These are phyloP conservation scores for Colletotrichum caudatum DNA, from an alignment of 2,329 filamentous ascomycete genomes.

Conservation along the genomic window DNA sequence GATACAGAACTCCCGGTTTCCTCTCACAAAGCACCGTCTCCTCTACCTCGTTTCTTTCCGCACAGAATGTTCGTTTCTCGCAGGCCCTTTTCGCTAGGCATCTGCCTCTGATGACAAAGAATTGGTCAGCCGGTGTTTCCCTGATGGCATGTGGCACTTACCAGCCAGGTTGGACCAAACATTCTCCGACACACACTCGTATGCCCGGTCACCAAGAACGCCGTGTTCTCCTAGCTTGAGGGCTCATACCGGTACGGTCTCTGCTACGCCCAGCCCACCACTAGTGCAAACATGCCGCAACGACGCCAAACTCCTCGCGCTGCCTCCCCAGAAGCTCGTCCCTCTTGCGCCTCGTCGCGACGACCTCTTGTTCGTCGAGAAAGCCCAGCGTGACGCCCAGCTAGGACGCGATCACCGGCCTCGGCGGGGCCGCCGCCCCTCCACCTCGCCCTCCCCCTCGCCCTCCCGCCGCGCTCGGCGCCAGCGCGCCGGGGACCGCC, in stretches of 20 bases:
- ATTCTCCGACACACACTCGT: background rate
- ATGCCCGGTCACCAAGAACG: background rate
- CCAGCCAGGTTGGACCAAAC: no score
- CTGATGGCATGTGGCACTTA: no score
- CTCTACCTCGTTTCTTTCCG: background rate
- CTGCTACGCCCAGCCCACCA: background rate
- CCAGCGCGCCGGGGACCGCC: slow-evolving; percentile 2
- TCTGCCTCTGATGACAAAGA: background rate
- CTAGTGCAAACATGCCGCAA: slow-evolving; percentile 20
- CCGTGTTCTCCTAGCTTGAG: background rate
- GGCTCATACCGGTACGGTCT: no score
- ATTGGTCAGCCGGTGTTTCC: background rate
- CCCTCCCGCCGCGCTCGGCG: background rate
- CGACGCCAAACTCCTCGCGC: slow-evolving; percentile 10
- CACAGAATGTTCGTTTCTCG: no score
- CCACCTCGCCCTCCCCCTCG: no score
- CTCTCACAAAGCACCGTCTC: background rate
- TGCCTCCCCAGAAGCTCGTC: slow-evolving; percentile 27
- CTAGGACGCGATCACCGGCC: slow-evolving; percentile 26
- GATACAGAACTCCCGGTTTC: background rate
- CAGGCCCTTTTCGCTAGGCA: background rate
- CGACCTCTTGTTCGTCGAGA: slow-evolving; percentile 1
- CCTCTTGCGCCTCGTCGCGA: slow-evolving; percentile 6
- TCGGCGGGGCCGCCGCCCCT: background rate
- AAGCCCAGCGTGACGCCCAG: slow-evolving; percentile 19